phyloP scores from a whole-genome alignment of 78 protist genomes.

The Dictyostelium capitatum region DNA sequence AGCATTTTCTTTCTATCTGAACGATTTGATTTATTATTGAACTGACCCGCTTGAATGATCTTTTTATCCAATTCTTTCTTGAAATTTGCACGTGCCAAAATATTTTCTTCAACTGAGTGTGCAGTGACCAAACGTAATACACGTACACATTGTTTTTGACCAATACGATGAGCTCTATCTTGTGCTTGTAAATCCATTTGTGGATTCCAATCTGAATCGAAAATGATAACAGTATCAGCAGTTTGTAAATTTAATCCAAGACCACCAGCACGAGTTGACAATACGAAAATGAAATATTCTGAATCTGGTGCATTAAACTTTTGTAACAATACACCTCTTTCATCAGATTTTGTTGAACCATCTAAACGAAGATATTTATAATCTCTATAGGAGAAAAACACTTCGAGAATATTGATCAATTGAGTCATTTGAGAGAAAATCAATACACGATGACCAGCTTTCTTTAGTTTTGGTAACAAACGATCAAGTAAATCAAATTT shows the following conservation, averaged over 20 bases:
- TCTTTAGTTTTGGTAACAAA: conserved; percentile 87
- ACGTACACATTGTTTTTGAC: conserved; percentile 94
- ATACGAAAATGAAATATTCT: conserved; percentile 90
- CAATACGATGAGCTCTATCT: conserved; percentile 95
- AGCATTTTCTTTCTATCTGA: conserved; percentile 63
- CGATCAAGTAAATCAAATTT: conserved; percentile 95
- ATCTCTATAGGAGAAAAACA: conserved; percentile 36
- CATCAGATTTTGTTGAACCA: conserved; percentile 72
- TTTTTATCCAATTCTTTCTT: conserved; percentile 88
- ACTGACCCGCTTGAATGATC: conserved; percentile 87
- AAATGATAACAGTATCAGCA: conserved; percentile 98
- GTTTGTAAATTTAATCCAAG: conserved; percentile 98
- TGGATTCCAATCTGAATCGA: conserved; percentile 96
- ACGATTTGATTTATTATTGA: conserved; percentile 76
- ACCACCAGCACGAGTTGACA: conserved; percentile 99
- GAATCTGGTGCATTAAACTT: conserved; percentile 66
- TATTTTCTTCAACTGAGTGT: conserved; percentile 94
- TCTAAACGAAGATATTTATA: conserved; percentile 77
- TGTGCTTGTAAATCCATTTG: conserved; percentile 95
- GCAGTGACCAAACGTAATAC: conserved; percentile 90
- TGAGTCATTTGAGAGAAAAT: conserved; percentile 91
- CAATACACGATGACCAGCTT: conserved; percentile 87
- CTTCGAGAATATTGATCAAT: conserved; percentile 88
- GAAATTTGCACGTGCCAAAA: conserved; percentile 88
- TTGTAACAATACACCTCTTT: conserved; percentile 58